These are phyloP conservation scores for Solanum hybrid DNA, from an alignment of 305 asterid genomes.

Conservation along the genomic window DNA sequence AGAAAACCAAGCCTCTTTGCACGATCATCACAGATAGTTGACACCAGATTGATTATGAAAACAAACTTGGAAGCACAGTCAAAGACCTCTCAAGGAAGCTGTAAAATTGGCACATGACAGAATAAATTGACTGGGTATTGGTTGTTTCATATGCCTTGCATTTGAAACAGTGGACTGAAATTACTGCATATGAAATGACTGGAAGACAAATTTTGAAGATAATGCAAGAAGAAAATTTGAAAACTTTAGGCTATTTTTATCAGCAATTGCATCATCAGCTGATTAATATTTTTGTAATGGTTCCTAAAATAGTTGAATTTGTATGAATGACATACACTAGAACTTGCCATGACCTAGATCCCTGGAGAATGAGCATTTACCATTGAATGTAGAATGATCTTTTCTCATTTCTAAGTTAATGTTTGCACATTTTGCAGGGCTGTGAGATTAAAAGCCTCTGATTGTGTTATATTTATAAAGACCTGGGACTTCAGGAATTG, in stretches of 20 bases:
- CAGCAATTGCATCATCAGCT: not conserved
- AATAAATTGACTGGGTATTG: not conserved
- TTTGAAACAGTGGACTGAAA: not conserved
- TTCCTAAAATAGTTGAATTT: not conserved
- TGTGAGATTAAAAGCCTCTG: not conserved
- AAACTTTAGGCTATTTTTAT: not conserved
- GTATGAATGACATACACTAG: not conserved
- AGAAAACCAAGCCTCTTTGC: not conserved
- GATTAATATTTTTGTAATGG: not conserved
- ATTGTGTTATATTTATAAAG: not conserved
- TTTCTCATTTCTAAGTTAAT: not conserved
- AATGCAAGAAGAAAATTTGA: not conserved
- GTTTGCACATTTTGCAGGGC: not conserved
- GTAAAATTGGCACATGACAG: not conserved
- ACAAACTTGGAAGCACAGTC: not conserved
- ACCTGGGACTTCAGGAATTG: not conserved
- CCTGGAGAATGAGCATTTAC: not conserved
- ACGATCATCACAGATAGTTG: not conserved
- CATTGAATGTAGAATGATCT: not conserved
- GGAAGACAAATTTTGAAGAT: not conserved
- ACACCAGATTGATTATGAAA: not conserved
- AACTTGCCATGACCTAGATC: not conserved
- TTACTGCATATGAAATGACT: not conserved
- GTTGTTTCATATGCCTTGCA: not conserved
- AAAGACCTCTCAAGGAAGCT: not conserved